phyloP scores from a whole-genome alignment of 768 basidiomycete genomes.

The Lactifluus volemus region DNA sequence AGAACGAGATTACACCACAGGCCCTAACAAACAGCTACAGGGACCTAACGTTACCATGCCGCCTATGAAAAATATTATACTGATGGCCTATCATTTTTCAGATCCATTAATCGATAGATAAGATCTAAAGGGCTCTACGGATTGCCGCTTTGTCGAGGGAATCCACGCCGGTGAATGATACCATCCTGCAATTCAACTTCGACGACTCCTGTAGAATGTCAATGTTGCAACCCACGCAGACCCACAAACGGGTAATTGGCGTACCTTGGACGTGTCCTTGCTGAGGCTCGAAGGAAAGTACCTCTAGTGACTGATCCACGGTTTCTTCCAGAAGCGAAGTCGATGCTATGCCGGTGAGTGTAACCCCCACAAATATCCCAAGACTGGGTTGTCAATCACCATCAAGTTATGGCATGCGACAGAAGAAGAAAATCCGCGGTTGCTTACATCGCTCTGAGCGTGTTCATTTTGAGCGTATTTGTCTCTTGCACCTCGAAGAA shows the following conservation, averaged over 20 bases:
- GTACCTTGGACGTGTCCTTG: conserved; percentile 23
- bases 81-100: no score
- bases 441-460: conserved; percentile 23
- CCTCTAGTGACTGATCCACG: conserved; percentile 27
- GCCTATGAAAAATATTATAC: no score
- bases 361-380: conserved; percentile 38
- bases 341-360: conserved; percentile 34
- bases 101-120: no score
- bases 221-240: not conserved
- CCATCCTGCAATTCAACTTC: not conserved
- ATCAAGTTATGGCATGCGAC: not conserved
- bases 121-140: no score
- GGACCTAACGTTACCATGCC: no score
- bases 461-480: not conserved
- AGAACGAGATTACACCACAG: no score
- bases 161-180: not conserved
- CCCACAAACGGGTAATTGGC: not conserved
- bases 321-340: conserved; percentile 39
- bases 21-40: no score
- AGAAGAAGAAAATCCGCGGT: not conserved
- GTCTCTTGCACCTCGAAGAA: conserved; percentile 24
- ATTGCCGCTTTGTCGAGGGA: not conserved
- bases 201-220: not conserved
- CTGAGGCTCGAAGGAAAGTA: conserved; percentile 23
- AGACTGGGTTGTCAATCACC: conserved; percentile 21